Base-by-base conservation (phyloP, 805 yeast species). In the Lachancea meyersii region DNA sequence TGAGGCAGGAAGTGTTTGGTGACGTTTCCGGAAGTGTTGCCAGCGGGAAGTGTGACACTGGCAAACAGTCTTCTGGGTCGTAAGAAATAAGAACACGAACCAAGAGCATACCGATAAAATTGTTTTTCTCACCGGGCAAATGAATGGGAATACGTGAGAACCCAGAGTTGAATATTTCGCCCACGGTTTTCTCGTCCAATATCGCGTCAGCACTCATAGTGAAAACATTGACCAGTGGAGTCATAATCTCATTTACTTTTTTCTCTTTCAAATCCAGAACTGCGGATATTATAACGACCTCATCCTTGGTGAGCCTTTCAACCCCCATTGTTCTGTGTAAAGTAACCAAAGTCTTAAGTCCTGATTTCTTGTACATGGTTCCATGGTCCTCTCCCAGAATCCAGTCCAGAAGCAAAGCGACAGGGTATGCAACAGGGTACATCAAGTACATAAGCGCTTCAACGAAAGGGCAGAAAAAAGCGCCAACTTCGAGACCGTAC, bases 11-110 rank as follows among this genome's bases (percentile, higher is more conserved):
- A 3, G 97, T 89, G 40, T 83, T 88, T 18, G 86, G 82, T 2
- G 83, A 79, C 0, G 98, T 91, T 66, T 91, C 97, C 0, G 98
- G 98, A 35, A 91, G 72, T 0, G 97, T 93, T 1, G 97, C 97
- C 54, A 91, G 72, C 6, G 97, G 96, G 70, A 91, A 91, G 10
- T 88, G 78, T 1, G 95, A 86, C 23, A 93, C 93, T 0, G 96
- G 96, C 41, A 86, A 67, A 1, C 89, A 85, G 63, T 91, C 98
- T 62, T 91, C 97, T 3, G 98, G 97, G 58, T 91, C 98, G 62
- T 91, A 91, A 43, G 95, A 83, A 51, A 91, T 93, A 57, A 91
- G 74, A 23, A 89, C 93, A 48, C 97, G 74, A 17, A 93, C 97
- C 33, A 91, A 71, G 33, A 91, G 70, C 98, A 91, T 91, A 13